Base-by-base conservation (phyloP, 352 stramenopile species). In the Phytopythium vexans region DNA sequence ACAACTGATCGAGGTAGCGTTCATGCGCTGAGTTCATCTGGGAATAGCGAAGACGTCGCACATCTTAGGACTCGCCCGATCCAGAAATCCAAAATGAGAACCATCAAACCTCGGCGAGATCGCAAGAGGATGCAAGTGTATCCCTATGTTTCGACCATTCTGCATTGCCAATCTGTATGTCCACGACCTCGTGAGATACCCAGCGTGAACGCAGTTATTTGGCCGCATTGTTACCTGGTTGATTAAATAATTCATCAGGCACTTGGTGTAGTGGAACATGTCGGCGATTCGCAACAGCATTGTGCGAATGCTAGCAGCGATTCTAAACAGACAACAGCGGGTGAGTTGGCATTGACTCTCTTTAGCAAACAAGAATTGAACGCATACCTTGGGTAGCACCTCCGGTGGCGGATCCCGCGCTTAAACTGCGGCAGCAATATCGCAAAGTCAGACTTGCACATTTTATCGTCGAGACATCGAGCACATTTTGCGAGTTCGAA, bases 181-280 rank as follows among this genome's bases (percentile, higher is more conserved):
- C 1, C 32, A 15, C 4, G 48, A 15, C 3, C 2, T 11, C 9
- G 35, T 42, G 16, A 50, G 8, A 38, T 10, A 33, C 8, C 37
- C 9, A 4, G 2, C 39, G 3, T 34, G 10, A 56, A 50, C 42
- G 54, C 16, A 58, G 31, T 7, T 44, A 15, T 42, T 21, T 44
- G 32, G 7, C 4, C 1, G 33, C 10, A 43, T 43, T 40, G 12
- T 38, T 64, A 87, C 79, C 70, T 89, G 79, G 49, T 72, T 83
- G 8, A 72, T 73, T 21, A 93, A 69, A 56, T 89, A 93, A 32
- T 66, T 73, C 15, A 90, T 56, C 15, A 93, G 58, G 33, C 68
- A 74, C 48, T 85, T 80, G 0, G 80, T 86, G 56, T 85, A 93
- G 50, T 93, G 80, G 9, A 91, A 70, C 82, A 93, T 93, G 44